These are phyloP conservation scores for Aspergillus sparsus DNA, from an alignment of 495 filamentous ascomycete species.

Conservation along the genomic window DNA sequence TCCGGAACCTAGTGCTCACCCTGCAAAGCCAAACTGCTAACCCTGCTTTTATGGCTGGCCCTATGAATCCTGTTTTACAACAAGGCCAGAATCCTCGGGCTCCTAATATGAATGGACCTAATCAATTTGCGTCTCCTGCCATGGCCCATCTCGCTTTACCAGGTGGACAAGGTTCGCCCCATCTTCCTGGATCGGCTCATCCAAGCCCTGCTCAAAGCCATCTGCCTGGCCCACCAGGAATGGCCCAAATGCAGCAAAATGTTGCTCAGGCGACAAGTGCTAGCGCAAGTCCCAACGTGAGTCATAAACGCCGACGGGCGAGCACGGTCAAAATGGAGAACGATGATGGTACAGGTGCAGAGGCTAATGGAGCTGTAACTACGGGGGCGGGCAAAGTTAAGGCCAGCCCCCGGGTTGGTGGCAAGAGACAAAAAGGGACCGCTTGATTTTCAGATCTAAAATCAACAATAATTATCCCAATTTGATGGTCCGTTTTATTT, in stretches of 20 bases:
- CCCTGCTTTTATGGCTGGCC: constrained; percentile 30
- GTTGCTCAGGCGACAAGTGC: constrained; percentile 71
- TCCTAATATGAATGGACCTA: constrained; percentile 35
- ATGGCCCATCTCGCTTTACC: constrained; percentile 52
- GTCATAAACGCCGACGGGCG: constrained; percentile 72
- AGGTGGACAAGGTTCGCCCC: constrained; percentile 45
- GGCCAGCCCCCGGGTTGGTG: constrained; percentile 54
- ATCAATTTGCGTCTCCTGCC: constrained; percentile 55
- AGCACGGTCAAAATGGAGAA: constrained; percentile 77
- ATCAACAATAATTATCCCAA: constrained; percentile 7
- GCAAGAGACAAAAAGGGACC: constrained; percentile 57
- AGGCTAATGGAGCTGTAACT: constrained; percentile 50
- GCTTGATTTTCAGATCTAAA: constrained; percentile 19
- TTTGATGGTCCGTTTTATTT: constrained; percentile 18
- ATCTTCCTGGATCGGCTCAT: constrained; percentile 48
- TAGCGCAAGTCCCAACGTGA: constrained; percentile 81
- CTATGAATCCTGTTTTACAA: constrained; percentile 45
- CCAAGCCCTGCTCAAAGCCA: constrained; percentile 50
- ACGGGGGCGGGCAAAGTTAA: constrained; percentile 53
- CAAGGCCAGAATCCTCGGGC: constrained; percentile 38
- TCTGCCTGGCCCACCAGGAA: constrained; percentile 51
- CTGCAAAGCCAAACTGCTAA: constrained; percentile 39
- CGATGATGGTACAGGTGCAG: constrained; percentile 54
- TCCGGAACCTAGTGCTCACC: constrained; percentile 59
- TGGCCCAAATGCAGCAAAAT: constrained; percentile 66